Percentiles rank a stretch among this genome's conserved stretches.
Conservation (phyloP, 1,284 basidiomycete genomes). For the Schizopora paradoxa region DNA sequence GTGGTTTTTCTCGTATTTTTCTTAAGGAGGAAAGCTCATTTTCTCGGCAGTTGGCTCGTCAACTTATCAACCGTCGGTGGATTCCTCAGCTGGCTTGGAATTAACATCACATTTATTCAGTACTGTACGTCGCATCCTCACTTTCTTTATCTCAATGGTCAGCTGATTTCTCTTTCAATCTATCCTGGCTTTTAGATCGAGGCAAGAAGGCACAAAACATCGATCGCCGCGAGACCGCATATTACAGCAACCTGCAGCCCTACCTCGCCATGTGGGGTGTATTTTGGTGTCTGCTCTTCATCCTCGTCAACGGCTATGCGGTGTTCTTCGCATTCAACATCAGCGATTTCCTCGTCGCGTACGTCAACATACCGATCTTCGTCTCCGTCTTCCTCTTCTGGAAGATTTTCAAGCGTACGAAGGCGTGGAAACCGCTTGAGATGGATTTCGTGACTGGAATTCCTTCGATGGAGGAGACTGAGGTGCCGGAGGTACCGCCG, state of each 20-base stretch:
- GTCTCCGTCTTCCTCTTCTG: constrained; percentile 49
- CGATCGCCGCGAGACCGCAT: constrained; percentile 47
- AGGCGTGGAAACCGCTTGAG: constrained; percentile 42
- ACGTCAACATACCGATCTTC: constrained; percentile 49
- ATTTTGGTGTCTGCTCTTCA: constrained; percentile 37
- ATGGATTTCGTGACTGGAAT: constrained; percentile 64
- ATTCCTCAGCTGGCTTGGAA: constrained; percentile 64
- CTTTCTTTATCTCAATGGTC: constrained; percentile 35
- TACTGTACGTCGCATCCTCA: constrained; percentile 65
- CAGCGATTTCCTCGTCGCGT: constrained; percentile 54
- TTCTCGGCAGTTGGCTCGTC: constrained; percentile 45
- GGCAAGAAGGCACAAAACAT: constrained; percentile 55
- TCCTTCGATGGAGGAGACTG: constrained; percentile 55
- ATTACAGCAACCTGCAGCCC: constrained; percentile 46
- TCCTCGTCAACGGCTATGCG: constrained; percentile 47
- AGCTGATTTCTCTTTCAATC: constrained; percentile 24
- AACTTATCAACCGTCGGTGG: constrained; percentile 55
- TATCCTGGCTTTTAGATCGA: constrained; percentile 29
- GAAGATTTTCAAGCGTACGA: constrained; percentile 51
- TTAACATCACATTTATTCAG: constrained; percentile 68
- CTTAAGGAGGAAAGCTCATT: constrained; percentile 30
- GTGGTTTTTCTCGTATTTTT: constrained; percentile 20
- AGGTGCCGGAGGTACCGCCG: constrained; percentile 37
- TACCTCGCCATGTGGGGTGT: constrained; percentile 35
- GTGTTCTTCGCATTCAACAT: constrained; percentile 62